Base-by-base conservation (phyloP, 2,329 filamentous ascomycete genomes). In the Lecanicillium sp. region DNA sequence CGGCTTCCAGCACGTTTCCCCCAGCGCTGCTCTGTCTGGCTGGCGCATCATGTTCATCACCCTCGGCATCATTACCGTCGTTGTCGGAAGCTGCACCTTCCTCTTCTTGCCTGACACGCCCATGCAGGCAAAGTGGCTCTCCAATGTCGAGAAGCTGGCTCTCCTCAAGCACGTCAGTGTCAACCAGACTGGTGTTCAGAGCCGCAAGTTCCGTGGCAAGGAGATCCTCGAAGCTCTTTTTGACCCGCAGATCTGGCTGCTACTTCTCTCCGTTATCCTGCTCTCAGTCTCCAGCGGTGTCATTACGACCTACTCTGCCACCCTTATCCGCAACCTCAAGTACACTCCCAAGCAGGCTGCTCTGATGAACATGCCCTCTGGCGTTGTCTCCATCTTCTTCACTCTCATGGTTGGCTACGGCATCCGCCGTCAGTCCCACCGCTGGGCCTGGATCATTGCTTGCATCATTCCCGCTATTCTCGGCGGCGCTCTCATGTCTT, bases 11-110 rank as follows among this genome's bases (percentile, higher is more conserved):
- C 68, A 74, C 10, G 60, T 68, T 57, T 65, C 48, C 1, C 59
- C 60, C 4, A 79, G 75, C 2, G 60, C 81, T 3, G 56, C 65
- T 2, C 69, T 71, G 3, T 63, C 74, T n/a, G 80, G 80, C 4
- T 87, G 81, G 81, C 65, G 77, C 5, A 81, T 74, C 73, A 69
- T 85, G 17, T 86, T 86, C 56, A 76, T 85, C 33, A 72, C 81
- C 11, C 78, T 86, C 49, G 81, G 81, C 8, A 62, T 66, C 4
- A 61, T 61, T 17, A 65, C 61, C 3, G 53, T 62, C 4, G 13
- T 50, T 6, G 51, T 62, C 5, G 61, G 59, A 1, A 32, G 61
- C 8, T 50, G 45, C 35, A 55, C 56, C 7, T 48, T 61, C 22
- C 28, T 56, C 17, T 54, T 61, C 29, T 49, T 65, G 2, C 61